phyloP scores from a whole-genome alignment of 2,329 filamentous ascomycete genomes.

The Fusarium mangiferae region DNA sequence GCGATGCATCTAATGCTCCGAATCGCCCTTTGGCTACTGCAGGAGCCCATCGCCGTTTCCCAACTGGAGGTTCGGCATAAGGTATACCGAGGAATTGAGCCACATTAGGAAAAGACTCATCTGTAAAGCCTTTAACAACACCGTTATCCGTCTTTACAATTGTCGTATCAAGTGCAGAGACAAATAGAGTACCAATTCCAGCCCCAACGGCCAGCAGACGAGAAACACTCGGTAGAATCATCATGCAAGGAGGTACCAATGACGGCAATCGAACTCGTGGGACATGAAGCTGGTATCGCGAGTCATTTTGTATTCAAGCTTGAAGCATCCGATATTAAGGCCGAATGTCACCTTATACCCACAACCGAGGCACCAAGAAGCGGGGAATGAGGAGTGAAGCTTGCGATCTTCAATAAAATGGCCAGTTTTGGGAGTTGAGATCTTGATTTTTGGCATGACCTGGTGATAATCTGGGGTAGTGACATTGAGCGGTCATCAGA shows the following conservation, averaged over 20 bases:
- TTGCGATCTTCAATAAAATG: not conserved
- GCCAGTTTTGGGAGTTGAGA: not conserved
- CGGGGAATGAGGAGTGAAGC: not conserved
- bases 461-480: not conserved
- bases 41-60: not conserved
- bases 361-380: not conserved
- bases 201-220: not conserved
- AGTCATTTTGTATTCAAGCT: not conserved
- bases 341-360: not conserved
- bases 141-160: not conserved
- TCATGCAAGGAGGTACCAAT: not conserved
- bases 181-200: not conserved
- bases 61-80: conserved; percentile 1
- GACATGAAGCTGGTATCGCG: not conserved
- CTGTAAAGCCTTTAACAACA: not conserved
- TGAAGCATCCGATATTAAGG: not conserved
- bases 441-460: not conserved
- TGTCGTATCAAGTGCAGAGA: not conserved
- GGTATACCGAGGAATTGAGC: conserved; percentile 15
- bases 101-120: not conserved
- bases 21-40: not conserved
- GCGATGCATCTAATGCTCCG: not conserved
- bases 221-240: not conserved
- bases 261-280: not conserved
- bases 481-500: not conserved